These are phyloP conservation scores for Alopecurus myosuroides DNA, from an alignment of 176 grass and related monocot genomes.

Conservation along the genomic window DNA sequence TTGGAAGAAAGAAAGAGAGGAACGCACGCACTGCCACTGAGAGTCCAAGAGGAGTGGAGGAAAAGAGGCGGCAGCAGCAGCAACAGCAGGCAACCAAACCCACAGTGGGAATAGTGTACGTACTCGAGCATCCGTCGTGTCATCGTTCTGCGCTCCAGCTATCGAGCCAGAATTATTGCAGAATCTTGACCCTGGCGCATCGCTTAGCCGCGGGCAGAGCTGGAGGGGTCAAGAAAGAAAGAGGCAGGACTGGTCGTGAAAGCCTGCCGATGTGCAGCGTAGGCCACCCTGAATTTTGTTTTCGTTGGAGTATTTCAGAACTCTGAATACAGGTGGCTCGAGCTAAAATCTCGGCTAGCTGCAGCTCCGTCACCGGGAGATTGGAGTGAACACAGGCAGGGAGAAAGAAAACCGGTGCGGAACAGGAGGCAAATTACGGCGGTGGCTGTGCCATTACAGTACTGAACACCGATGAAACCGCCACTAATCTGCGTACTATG, in stretches of 20 bases:
- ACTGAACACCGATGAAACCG: background rate
- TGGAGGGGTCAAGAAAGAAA: conserved; percentile 6
- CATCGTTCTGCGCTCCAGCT: conserved; percentile 48
- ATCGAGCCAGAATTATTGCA: conserved; percentile 8
- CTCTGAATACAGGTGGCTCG: background rate
- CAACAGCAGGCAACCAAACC: background rate
- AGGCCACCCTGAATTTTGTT: background rate
- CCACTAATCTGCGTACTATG: background rate
- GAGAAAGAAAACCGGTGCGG: background rate
- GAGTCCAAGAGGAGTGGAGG: background rate
- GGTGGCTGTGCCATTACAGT: background rate
- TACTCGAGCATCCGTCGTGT: background rate
- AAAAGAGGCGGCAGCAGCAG: background rate
- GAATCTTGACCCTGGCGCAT: conserved; percentile 13
- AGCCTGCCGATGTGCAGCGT: background rate
- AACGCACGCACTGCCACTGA: background rate
- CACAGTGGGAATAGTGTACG: background rate
- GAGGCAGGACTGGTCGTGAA: background rate
- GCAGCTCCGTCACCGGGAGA: background rate
- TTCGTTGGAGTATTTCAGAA: background rate
- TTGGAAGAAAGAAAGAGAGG: background rate
- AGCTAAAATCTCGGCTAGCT: background rate
- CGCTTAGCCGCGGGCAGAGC: background rate
- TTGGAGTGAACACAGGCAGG: background rate
- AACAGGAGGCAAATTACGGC: background rate